Base-by-base conservation (phyloP, 2,329 filamentous ascomycete genomes). In the Diplodia corticola region DNA sequence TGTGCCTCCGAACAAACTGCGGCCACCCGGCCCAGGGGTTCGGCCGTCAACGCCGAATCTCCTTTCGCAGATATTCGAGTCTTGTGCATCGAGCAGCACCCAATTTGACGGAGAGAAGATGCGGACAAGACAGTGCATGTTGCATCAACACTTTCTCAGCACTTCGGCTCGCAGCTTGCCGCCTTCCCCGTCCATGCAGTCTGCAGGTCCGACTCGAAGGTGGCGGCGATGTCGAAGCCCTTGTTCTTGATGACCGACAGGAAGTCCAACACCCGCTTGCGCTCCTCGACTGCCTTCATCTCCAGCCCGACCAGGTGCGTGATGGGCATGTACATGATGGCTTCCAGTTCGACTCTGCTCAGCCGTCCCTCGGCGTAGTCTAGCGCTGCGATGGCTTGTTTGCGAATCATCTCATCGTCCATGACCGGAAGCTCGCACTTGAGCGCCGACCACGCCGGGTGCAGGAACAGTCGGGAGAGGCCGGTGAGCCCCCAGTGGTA, bases 401-500 rank as follows among this genome's bases (percentile, higher is more conserved):
- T 59, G 13, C 54, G 64, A n/a, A 65, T 60, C 64, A 65, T 60
- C 40, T 60, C 54, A 24, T 65, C 64, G 28, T 53, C 44, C 44
- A 65, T 49, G 6, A 59, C 54, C 6, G 64, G 64, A 44, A 65
- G 53, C 20, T 59, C 53, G 54, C 64, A 65, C 20, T 60, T 50
- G 51, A 65, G 53, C 12, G 48, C 20, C 30, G 53, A 60, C 64
- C 64, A 65, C 5, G 54, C 64, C 15, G 64, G 64, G 33, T 65
- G 53, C 20, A 65, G 53, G 54, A 65, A 65, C 12, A 59, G n/a
- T 3, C 64, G 33, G 5, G 53, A 65, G n/a, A 65, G 44, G 15
- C 64, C 64, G 6, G 54, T 65, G 4, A 65, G 53, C 15, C 53
- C 53, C 64, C 64, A 65, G 54, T 65, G 64, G 30, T 65, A 65